phyloP scores from a whole-genome alignment of 768 basidiomycete species.

The Tylopilus plumbeoviolaceoides region DNA sequence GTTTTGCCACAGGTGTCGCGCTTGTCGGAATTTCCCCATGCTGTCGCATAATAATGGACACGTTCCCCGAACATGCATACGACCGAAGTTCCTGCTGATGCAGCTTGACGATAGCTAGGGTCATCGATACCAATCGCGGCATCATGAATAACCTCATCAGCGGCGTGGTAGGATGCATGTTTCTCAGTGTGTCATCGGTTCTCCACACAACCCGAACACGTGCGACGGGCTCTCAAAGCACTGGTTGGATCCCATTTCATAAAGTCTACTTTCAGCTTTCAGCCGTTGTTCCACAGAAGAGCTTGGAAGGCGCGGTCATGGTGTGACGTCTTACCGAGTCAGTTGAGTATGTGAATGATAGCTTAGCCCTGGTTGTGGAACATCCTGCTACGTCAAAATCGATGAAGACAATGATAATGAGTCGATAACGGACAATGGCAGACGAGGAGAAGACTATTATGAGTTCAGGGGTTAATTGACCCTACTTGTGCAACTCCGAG shows the following conservation, averaged over 20 bases:
- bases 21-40: too few relatives aligned
- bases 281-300: neutral
- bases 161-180: conserved; percentile 19
- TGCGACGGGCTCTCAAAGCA: neutral
- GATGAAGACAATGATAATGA: neutral
- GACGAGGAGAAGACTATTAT: too few relatives aligned
- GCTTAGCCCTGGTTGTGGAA: neutral
- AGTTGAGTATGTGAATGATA: neutral
- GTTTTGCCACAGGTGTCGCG: too few relatives aligned
- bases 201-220: neutral
- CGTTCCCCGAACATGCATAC: too few relatives aligned
- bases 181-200: neutral
- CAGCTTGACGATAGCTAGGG: conserved; percentile 10
- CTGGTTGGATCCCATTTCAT: neutral
- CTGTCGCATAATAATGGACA: too few relatives aligned
- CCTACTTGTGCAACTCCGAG: neutral
- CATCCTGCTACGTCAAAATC: too few relatives aligned
- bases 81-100: neutral
- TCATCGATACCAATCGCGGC: conserved; percentile 27
- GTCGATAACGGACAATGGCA: neutral
- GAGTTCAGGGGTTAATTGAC: neutral
- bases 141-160: conserved; percentile 17
- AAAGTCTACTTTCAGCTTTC: neutral
- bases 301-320: neutral
- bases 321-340: neutral